A percentile compares a stretch with the other conserved stretches of the same genome.
These are phyloP conservation scores for Phytophthora rubi DNA, from an alignment of 352 stramenopile genomes.

Conservation along the genomic window DNA sequence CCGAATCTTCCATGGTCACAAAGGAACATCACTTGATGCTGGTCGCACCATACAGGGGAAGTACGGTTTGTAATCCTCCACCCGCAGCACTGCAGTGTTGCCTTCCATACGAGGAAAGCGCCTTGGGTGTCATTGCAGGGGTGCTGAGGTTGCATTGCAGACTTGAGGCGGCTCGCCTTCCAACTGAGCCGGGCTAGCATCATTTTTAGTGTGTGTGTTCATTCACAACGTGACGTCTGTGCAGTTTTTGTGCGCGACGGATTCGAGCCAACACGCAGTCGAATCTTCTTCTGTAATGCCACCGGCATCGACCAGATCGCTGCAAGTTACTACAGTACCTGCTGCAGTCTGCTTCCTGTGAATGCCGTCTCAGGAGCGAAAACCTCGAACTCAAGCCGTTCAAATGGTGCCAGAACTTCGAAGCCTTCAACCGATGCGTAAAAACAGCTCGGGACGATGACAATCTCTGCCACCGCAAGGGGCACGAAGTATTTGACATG, in stretches of 20 bases:
- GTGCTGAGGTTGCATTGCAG: neutral
- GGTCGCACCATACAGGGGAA: too few species aligned
- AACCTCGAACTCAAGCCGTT: neutral
- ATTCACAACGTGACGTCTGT: constrained; percentile 2
- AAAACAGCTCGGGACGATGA: neutral
- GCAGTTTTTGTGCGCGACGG: neutral
- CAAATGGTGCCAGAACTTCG: neutral
- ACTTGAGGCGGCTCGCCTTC: neutral
- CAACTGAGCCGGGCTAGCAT: constrained; percentile 6
- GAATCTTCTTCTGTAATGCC: constrained; percentile 1
- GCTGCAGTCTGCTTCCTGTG: neutral
- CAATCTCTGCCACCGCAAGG: neutral
- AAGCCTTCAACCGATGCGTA: neutral
- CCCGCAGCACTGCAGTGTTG: neutral
- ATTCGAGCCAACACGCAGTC: constrained; percentile 15
- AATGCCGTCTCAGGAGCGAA: neutral
- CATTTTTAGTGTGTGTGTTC: constrained; percentile 21
- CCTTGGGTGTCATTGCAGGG: neutral
- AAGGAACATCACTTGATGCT: too few species aligned
- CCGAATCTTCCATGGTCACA: too few species aligned
- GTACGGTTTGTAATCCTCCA: neutral
- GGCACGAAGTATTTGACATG: neutral
- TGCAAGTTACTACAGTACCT: neutral
- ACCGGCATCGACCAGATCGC: neutral
- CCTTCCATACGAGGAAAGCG: neutral